Conservation (phyloP, 805 yeast genomes). For the Hanseniaspora guilliermondii region DNA sequence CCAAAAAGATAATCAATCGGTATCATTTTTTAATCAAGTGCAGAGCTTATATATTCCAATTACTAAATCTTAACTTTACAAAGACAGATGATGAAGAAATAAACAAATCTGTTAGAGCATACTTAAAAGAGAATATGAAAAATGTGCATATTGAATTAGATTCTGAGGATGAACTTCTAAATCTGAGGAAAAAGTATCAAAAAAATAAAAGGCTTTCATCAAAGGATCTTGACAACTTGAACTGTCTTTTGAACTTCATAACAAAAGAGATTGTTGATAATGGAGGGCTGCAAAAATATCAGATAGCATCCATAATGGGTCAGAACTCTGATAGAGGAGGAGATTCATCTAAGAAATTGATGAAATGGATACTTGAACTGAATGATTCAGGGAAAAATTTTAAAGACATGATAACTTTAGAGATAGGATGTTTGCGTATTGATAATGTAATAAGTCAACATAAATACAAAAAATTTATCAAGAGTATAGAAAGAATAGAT, state of each 20-base stretch:
- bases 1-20: constrained; percentile 64
- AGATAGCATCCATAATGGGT: constrained; percentile 74
- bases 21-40: constrained; percentile 61
- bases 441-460: constrained; percentile 50
- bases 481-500: constrained; percentile 53
- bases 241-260: constrained; percentile 35
- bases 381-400: constrained; percentile 5
- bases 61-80: constrained; percentile 15
- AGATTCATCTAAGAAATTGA: constrained; percentile 71
- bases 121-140: constrained; percentile 16
- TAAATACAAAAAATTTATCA: constrained; percentile 34
- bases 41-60: constrained; percentile 29
- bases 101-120: constrained; percentile 10
- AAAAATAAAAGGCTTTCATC: constrained; percentile 17
- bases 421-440: constrained; percentile 70
- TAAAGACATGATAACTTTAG: constrained; percentile 39
- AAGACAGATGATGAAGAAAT: constrained; percentile 16
- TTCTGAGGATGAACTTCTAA: not conserved
- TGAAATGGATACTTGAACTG: constrained; percentile 52
- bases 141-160: constrained; percentile 16
- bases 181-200: constrained; percentile 15
- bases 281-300: constrained; percentile 75
- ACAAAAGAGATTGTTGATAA: constrained; percentile 47
- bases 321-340: constrained; percentile 74
- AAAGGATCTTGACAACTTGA: constrained; percentile 12